These are phyloP conservation scores for Oldenlandia corymbosa DNA, from an alignment of 257 asterid species.

Conservation along the genomic window DNA sequence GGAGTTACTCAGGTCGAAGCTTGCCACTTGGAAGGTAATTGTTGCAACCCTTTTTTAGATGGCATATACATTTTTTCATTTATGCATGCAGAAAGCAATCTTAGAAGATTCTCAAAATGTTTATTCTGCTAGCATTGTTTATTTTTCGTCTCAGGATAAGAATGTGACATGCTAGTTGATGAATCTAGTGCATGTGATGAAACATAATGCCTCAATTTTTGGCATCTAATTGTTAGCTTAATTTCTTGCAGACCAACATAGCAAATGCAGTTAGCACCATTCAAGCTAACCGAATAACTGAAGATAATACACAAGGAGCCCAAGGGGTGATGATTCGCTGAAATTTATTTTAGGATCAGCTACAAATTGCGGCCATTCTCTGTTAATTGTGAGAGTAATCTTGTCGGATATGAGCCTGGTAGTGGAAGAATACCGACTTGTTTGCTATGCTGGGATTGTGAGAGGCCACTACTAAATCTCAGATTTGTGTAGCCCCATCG, in stretches of 20 bases:
- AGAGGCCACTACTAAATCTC: neutral
- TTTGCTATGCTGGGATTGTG: neutral
- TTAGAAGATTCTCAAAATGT: neutral
- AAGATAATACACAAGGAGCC: slow-evolving; percentile 58
- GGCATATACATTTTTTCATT: neutral
- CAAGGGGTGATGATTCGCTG: slow-evolving; percentile 64
- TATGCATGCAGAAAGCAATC: too few species aligned
- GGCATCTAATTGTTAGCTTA: neutral
- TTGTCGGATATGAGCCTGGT: neutral
- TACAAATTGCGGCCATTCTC: slow-evolving; percentile 10
- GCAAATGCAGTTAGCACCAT: slow-evolving; percentile 58
- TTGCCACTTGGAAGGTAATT: slow-evolving; percentile 79
- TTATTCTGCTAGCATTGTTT: neutral
- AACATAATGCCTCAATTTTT: too few species aligned
- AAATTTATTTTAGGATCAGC: slow-evolving; percentile 17
- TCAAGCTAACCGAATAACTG: slow-evolving; percentile 72
- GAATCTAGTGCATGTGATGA: too few species aligned
- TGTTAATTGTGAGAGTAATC: neutral
- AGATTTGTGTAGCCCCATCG: neutral
- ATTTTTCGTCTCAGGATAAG: too few species aligned
- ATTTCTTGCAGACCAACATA: slow-evolving; percentile 50
- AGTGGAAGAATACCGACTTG: neutral
- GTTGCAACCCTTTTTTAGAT: neutral
- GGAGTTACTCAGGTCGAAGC: slow-evolving; percentile 68
- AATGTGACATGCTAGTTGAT: neutral